phyloP scores from a whole-genome alignment of 2,329 filamentous ascomycete species.

The Beauveria sp. region DNA sequence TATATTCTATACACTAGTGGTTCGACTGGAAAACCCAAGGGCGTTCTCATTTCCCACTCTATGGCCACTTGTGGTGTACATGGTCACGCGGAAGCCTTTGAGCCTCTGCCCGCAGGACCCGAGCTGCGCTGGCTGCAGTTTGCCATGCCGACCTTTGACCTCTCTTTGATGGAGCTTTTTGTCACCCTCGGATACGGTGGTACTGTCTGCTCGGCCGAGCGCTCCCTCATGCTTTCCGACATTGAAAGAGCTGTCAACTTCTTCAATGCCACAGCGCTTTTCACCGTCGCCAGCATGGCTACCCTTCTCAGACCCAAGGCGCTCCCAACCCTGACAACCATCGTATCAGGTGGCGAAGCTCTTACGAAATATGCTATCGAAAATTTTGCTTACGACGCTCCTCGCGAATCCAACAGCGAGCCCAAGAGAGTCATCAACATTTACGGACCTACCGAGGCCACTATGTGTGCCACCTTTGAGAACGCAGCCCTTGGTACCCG shows the following conservation, averaged over 20 bases:
- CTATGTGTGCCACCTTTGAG: constrained; percentile 8
- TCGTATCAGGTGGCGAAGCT: constrained; percentile 9
- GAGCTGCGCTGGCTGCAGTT: constrained; percentile 10
- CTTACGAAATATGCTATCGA: constrained; percentile 9
- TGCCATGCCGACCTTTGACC: constrained; percentile 11
- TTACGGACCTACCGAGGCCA: constrained; percentile 12
- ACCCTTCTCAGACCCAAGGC: constrained; percentile 9
- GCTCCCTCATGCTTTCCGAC: constrained; percentile 11
- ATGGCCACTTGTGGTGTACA: constrained; percentile 9
- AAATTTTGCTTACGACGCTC: constrained; percentile 10
- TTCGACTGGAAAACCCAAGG: constrained; percentile 42
- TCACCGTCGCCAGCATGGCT: constrained; percentile 11
- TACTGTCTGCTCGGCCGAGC: constrained; percentile 11
- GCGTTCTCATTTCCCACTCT: constrained; percentile 71
- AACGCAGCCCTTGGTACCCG: constrained; percentile 5
- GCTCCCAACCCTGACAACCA: constrained; percentile 7
- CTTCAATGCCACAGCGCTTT: constrained; percentile 7
- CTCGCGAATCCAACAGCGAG: background rate
- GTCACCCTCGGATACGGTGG: constrained; percentile 9
- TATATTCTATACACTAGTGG: constrained; percentile 38
- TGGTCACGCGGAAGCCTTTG: constrained; percentile 6
- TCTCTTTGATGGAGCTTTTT: constrained; percentile 11
- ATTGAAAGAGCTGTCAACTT: constrained; percentile 10
- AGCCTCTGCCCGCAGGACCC: constrained; percentile 5
- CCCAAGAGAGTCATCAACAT: constrained; percentile 10